phyloP scores from a whole-genome alignment of 2,329 filamentous ascomycete species.

The Fusarium metavorans region DNA sequence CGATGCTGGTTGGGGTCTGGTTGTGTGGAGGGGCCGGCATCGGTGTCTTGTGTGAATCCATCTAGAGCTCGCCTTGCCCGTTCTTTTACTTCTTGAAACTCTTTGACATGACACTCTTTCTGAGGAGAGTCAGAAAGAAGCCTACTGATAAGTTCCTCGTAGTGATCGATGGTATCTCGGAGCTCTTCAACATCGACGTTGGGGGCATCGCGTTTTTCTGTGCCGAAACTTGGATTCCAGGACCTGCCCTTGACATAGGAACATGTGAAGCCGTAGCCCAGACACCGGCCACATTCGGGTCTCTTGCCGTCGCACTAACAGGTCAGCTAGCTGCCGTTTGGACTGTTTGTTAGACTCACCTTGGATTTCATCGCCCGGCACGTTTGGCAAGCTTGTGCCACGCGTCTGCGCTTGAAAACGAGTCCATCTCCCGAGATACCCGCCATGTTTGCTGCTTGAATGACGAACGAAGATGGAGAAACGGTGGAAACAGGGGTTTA shows the following conservation, averaged over 20 bases:
- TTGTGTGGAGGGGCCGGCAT: background rate
- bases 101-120: background rate
- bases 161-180: constrained; percentile 20
- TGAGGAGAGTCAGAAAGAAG: background rate
- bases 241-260: background rate
- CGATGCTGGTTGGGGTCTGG: background rate
- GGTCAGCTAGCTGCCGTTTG: background rate
- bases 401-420: constrained; percentile 31
- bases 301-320: background rate
- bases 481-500: background rate
- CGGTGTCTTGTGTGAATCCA: background rate
- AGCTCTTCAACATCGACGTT: constrained; percentile 1
- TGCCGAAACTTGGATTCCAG: background rate
- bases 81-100: background rate
- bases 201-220: constrained; percentile 24
- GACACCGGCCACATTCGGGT: background rate
- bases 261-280: background rate
- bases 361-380: constrained; percentile 45
- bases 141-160: constrained; percentile 16
- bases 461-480: background rate
- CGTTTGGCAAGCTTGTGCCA: constrained; percentile 41
- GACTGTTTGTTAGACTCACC: constrained; percentile 11
- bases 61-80: background rate
- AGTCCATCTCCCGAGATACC: background rate
- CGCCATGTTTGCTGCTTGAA: background rate